Conservation (phyloP, 768 basidiomycete genomes). For the Macrolepiota albuminosa region DNA sequence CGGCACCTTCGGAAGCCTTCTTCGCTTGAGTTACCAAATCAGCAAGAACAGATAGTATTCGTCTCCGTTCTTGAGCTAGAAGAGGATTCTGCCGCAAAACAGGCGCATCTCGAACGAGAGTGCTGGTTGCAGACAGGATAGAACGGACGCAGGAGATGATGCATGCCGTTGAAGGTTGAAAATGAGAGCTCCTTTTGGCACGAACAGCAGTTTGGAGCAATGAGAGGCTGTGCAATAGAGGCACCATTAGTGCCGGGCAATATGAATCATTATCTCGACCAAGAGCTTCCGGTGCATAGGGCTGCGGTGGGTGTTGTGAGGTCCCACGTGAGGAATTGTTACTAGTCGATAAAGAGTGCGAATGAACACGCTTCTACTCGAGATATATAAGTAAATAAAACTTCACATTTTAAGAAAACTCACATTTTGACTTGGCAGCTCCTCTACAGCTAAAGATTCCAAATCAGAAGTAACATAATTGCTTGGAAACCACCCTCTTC, state of each 20-base stretch:
- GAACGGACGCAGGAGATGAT: conserved; percentile 92
- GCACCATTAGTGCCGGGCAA: conserved; percentile 76
- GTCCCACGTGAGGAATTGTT: conserved; percentile 34
- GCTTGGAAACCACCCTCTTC: conserved; percentile 96
- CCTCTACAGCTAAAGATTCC: conserved; percentile 52
- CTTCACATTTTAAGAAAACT: conserved; percentile 14
- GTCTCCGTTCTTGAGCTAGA: conserved; percentile 75
- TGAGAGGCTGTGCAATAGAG: conserved; percentile 80
- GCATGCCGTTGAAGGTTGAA: conserved; percentile 90
- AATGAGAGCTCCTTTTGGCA: conserved; percentile 74
- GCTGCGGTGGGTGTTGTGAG: conserved; percentile 35
- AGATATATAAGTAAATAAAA: conserved; percentile 4
- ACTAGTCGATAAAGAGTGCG: conserved; percentile 44
- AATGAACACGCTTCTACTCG: conserved; percentile 36
- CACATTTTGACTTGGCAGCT: conserved; percentile 44
- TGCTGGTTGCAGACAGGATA: conserved; percentile 78
- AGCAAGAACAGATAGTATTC: conserved; percentile 76
- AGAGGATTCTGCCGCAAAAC: conserved; percentile 60
- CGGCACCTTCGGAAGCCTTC: conserved; percentile 50
- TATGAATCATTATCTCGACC: conserved; percentile 54
- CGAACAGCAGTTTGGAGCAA: conserved; percentile 83
- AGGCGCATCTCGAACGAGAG: conserved; percentile 76
- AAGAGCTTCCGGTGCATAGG: conserved; percentile 40
- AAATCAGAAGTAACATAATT: conserved; percentile 83
- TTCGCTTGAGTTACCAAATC: conserved; percentile 78